Evolutionary conservation across 163 green algal genomes (phyloP).

Genomic region (Smithsoniella earleae): DNA sequence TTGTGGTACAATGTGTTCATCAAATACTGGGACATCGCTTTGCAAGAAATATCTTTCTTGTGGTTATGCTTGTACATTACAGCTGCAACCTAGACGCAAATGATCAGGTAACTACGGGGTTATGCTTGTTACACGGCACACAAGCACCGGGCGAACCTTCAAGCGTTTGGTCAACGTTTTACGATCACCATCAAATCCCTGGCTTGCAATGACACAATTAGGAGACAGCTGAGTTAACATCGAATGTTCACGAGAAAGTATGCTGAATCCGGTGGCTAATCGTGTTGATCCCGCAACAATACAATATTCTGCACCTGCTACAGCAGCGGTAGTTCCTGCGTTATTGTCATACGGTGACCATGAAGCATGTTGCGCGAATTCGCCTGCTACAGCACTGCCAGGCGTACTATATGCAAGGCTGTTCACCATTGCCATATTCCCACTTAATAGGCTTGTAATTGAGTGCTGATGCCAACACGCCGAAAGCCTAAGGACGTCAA

Average conservation of each 20-base stretch:
- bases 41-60: conserved; percentile 72
- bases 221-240: conserved; percentile 44
- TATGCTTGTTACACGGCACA: not conserved
- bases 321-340: conserved; percentile 76
- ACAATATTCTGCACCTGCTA: conserved; percentile 92
- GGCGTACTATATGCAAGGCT: too few relatives aligned
- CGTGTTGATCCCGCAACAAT: conserved; percentile 86
- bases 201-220: conserved; percentile 61
- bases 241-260: conserved; percentile 73
- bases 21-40: conserved; percentile 85
- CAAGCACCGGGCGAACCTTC: conserved; percentile 33
- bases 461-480: too few relatives aligned
- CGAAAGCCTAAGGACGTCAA: too few relatives aligned
- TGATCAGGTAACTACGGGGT: not conserved
- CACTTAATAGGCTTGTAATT: too few relatives aligned
- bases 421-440: not conserved
- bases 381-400: not conserved
- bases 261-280: conserved; percentile 89
- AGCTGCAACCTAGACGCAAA: conserved; percentile 40
- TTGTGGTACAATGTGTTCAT: conserved; percentile 95
- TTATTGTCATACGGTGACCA: conserved; percentile 30
- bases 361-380: conserved; percentile 7
- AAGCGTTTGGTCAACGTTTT: conserved; percentile 89
- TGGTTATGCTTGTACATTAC: conserved; percentile 86
- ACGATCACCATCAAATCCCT: conserved; percentile 86